Evolutionary conservation across 129 eudicot species (phyloP), one percentile per base, ranked within the genome.

Genomic region (Chrysanthemum lavandulifolium): DNA sequence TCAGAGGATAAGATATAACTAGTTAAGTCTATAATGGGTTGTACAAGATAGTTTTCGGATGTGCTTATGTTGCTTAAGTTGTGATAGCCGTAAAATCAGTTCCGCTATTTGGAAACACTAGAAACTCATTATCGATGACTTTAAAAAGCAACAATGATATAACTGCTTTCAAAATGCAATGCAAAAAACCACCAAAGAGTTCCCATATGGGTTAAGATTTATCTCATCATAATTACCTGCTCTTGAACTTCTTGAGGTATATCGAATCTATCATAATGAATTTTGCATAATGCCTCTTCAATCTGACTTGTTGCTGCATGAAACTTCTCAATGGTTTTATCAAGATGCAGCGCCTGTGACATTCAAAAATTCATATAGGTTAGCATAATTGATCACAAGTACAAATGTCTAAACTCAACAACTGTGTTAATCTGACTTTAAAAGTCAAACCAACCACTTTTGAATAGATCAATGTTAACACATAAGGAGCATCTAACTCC

Each of bases 301-400:
- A 61, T 61, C 45, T 61, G 66, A 23, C 43, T 11, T 7, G 66
- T 61, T 23, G 31, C 66, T 27, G 15, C 45, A 27, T 61, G 66
- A 61, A 61, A 61, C 66, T 61, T 61, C 43, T 13, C 14, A 5
- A 27, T 61, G 45, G 47, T 61, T 27, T 27, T 61, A 61, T 61
- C 47, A 27, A 61, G 29, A 23, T 61, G 66, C 66, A 61, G 31
- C 9, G 66, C 66, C 66, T 61, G 45, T 61, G 31, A 61, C n/a
- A 27, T 15, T 3, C 1, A 61, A 27, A 61, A 25, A 18, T 16
- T 15, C 63, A 8, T 25, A 19, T 59, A 59, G 40, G 65, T 23
- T 23, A 59, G 65, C 13, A 59, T 59, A 13, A 59, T 58, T 59
- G 40, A 21, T 23, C 29, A 11, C 8, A 59, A 23, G 47, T 14